These are phyloP conservation scores for Venturia carpophila DNA, from an alignment of 2,329 filamentous ascomycete genomes.

Conservation along the genomic window DNA sequence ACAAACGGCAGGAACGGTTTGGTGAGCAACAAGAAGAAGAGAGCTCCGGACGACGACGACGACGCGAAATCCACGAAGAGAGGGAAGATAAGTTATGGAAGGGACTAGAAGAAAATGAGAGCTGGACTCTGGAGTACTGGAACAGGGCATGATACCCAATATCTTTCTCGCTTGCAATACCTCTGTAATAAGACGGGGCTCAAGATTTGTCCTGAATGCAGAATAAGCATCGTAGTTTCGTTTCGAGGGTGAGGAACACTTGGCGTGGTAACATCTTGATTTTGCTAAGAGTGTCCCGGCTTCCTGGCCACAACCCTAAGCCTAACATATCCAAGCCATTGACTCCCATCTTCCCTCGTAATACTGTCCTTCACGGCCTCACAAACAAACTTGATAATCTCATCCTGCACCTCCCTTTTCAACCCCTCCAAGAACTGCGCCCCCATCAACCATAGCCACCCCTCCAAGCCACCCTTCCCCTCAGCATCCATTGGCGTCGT, in stretches of 20 bases:
- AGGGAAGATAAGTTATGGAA: slow-evolving; percentile 43
- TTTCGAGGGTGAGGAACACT: not conserved
- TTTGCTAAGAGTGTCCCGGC: not conserved
- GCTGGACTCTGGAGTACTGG: not conserved
- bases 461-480: slow-evolving; percentile 51
- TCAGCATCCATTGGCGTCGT: slow-evolving; percentile 33
- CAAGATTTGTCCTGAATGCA: not conserved
- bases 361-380: slow-evolving; percentile 50
- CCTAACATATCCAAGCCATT: slow-evolving; percentile 42
- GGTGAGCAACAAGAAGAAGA: slow-evolving; percentile 39
- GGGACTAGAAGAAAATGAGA: slow-evolving; percentile 32
- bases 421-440: slow-evolving; percentile 51
- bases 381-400: slow-evolving; percentile 46
- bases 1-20: slow-evolving; percentile 28
- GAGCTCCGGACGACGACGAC: slow-evolving; percentile 37
- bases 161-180: not conserved
- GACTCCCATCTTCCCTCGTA: slow-evolving; percentile 48
- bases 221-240: not conserved
- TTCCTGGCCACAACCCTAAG: slow-evolving; percentile 41
- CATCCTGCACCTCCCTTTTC: slow-evolving; percentile 43
- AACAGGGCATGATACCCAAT: slow-evolving; percentile 7
- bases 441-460: slow-evolving; percentile 60
- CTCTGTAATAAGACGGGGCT: not conserved
- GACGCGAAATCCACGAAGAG: slow-evolving; percentile 41
- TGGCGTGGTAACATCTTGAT: not conserved